Percentiles rank a stretch among this genome's conserved stretches.
Conservation (phyloP, 129 eudicot species). For the Ambrosia trifida region DNA sequence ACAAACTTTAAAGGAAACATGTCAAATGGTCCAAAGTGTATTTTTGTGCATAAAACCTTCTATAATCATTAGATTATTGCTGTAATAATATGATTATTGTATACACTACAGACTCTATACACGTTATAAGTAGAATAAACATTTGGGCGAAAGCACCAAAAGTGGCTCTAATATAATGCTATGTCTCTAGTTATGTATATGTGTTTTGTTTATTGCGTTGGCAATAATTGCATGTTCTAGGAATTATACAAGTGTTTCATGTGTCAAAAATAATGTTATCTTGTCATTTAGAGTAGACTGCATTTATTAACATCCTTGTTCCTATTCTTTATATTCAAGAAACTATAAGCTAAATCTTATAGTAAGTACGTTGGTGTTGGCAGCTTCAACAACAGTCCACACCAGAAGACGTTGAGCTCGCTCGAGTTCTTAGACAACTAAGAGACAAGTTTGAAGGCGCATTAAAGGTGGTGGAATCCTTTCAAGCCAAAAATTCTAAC, state of each 20-base stretch:
- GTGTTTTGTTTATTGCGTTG: background rate
- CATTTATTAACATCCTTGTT: slow-evolving; percentile 4
- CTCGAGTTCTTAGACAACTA: slow-evolving; percentile 51
- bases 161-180: background rate
- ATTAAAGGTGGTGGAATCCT: slow-evolving; percentile 52
- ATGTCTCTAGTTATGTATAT: background rate
- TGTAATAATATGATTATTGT: background rate
- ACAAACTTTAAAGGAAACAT: background rate
- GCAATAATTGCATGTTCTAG: background rate
- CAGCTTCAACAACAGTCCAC: slow-evolving; percentile 74
- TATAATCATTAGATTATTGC: background rate
- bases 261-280: background rate
- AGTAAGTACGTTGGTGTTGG: slow-evolving; percentile 10
- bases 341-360: slow-evolving; percentile 1
- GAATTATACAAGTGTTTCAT: background rate
- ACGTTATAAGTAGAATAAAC: background rate
- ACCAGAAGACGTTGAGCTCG: slow-evolving; percentile 62
- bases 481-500: slow-evolving; percentile 73
- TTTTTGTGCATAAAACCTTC: background rate
- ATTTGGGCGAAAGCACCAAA: background rate
- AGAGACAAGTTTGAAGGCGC: slow-evolving; percentile 58
- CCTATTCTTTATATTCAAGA: background rate
- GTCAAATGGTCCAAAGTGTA: background rate
- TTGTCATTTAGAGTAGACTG: slow-evolving; percentile 6
- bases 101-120: background rate